Conservation (phyloP, 257 asterid species). For the Primulina tabacum region DNA sequence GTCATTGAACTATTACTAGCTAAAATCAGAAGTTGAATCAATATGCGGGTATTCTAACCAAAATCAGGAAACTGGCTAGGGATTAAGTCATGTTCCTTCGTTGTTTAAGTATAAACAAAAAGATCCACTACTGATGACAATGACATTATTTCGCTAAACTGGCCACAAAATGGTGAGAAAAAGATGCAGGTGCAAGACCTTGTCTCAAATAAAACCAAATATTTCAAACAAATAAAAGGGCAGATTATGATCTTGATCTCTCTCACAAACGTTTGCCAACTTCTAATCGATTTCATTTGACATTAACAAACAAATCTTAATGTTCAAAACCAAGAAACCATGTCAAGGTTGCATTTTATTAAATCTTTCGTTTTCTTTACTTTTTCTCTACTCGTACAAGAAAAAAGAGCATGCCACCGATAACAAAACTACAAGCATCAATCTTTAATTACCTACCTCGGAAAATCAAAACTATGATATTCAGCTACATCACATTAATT, state of each 20-base stretch:
- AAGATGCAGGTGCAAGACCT: background rate
- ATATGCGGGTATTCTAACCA: too few relatives aligned
- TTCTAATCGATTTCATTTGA: background rate
- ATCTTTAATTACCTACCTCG: background rate
- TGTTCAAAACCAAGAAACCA: background rate
- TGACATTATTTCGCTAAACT: background rate
- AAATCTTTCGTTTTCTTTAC: background rate
- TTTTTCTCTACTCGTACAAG: background rate
- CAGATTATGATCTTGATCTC: background rate
- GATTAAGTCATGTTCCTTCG: background rate
- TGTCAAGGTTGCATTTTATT: background rate
- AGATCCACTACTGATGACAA: background rate
- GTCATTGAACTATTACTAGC: too few relatives aligned
- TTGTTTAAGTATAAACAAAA: too few relatives aligned
- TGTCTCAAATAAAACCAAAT: slow-evolving; percentile 18
- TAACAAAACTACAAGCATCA: background rate
- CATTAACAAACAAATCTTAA: background rate
- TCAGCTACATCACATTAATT: slow-evolving; percentile 6
- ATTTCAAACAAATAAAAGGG: background rate
- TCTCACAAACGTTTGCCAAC: slow-evolving; percentile 2
- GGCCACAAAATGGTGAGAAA: background rate
- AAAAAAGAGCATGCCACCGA: background rate
- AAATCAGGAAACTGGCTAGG: too few relatives aligned
- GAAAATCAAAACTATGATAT: background rate
- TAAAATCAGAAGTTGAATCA: too few relatives aligned